These are phyloP conservation scores for Aspergillus thermomutatus DNA, from an alignment of 2,329 filamentous ascomycete species.

Conservation along the genomic window DNA sequence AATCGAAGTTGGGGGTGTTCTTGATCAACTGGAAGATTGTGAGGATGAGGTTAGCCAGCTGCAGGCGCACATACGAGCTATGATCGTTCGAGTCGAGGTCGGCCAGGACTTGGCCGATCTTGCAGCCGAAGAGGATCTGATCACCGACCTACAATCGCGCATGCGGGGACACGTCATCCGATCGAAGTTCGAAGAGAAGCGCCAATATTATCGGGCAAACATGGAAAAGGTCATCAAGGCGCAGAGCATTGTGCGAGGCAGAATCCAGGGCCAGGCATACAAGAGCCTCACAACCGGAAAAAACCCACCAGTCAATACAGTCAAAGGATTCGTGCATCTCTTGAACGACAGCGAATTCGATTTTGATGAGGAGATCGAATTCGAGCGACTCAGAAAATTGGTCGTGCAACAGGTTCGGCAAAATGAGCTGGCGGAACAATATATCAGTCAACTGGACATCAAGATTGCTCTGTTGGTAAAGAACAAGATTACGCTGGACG, in stretches of 20 bases:
- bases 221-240: conserved; percentile 99
- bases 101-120: conserved; percentile 72
- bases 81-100: conserved; percentile 71
- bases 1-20: conserved; percentile 47
- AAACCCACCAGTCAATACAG: conserved; percentile 92
- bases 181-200: conserved; percentile 75
- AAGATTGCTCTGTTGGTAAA: conserved; percentile 98
- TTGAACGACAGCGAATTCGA: conserved; percentile 98
- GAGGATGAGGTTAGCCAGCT: conserved; percentile 65
- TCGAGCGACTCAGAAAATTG: conserved; percentile 89
- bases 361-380: conserved; percentile 97
- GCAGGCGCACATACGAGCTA: conserved; percentile 73
- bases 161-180: conserved; percentile 73
- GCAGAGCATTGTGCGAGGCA: conserved; percentile 91
- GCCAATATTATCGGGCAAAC: conserved; percentile 85
- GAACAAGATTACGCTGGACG: conserved; percentile 98
- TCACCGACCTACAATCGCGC: conserved; percentile 71
- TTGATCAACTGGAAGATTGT: conserved; percentile 68
- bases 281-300: conserved; percentile 95
- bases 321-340: conserved; percentile 97
- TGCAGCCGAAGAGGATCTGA: conserved; percentile 75
- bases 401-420: conserved; percentile 96
- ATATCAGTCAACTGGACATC: conserved; percentile 97
- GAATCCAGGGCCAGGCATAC: conserved; percentile 96
- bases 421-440: conserved; percentile 95